Percentiles rank a stretch among this genome's conserved stretches.
Evolutionary conservation across 2,329 filamentous ascomycete species (phyloP).

Genomic region (Xylaria sp.): DNA sequence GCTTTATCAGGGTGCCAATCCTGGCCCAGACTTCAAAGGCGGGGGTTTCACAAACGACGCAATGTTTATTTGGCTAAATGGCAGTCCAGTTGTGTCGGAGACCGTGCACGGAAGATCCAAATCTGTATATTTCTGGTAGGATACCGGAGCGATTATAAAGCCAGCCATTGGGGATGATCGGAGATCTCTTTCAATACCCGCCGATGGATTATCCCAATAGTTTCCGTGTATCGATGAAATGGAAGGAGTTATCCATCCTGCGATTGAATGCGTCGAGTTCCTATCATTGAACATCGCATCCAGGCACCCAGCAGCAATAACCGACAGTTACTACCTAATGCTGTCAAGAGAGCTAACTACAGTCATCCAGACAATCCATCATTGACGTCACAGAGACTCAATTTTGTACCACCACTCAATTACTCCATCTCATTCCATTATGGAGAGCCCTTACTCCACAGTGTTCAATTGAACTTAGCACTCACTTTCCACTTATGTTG

Average conservation of each 20-base stretch:
- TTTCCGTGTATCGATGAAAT: neutral
- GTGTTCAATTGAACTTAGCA: neutral
- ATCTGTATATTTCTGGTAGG: neutral
- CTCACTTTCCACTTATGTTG: neutral
- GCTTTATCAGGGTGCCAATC: conserved; percentile 18
- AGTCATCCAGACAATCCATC: too few species aligned
- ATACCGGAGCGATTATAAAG: too few species aligned
- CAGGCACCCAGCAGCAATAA: too few species aligned
- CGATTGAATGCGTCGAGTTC: neutral
- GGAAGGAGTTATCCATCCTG: neutral
- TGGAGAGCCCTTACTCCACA: neutral
- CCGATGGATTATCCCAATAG: too few species aligned
- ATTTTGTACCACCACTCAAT: neutral
- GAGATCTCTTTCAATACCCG: too few species aligned
- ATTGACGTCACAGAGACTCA: neutral
- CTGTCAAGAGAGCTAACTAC: too few species aligned
- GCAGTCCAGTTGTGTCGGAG: conserved; percentile 13
- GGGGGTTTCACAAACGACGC: conserved; percentile 15
- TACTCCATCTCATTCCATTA: too few species aligned
- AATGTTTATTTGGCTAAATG: conserved; percentile 21
- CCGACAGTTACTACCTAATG: too few species aligned
- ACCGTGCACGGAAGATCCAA: conserved; percentile 6
- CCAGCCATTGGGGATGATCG: too few species aligned
- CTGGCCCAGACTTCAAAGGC: neutral
- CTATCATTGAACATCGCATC: too few species aligned